Evolutionary conservation across 2,329 filamentous ascomycete species (phyloP), one percentile per base, ranked within the genome.

Genomic region (Epichloe sylvatica): DNA sequence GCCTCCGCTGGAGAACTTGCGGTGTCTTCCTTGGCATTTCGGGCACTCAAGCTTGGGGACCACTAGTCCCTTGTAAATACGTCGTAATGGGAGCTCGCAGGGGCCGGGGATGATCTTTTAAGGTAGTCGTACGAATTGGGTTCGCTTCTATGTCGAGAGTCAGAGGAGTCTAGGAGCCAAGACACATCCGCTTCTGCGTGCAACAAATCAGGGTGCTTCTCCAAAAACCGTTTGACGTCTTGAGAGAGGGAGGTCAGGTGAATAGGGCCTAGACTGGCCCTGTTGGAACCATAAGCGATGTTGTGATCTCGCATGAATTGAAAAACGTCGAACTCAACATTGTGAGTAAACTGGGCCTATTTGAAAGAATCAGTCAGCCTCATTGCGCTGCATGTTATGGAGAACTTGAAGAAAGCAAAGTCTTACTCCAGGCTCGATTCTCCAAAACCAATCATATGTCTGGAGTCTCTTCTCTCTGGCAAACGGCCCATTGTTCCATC

Each of bases 401-500:
- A 11, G 5, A 15, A 11, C 4, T 6, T 5, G 3, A 12, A 36
- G 37, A 21, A 42, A 41, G 47, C 15, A 40, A 34, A 65, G 9
- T 11, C 73, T 70, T 63, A 80, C 77, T 50, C 77, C 75, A 45
- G 78, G 77, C 56, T 81, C 76, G 11, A 81, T 70, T 54, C 73
- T 70, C 77, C 76, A 80, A 59, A 78, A 80, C 70, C 72, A 81
- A 49, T 78, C 71, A 54, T 77, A 80, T 23, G 69, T 55, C 51
- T 76, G 69, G 43, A 94, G 75, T 2, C 83, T 80, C 0, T 82
- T 78, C 63, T 94, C 86, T 49, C 82, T 77, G 63, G 87, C 88
- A 71, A 94, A 91, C 60, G 86, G 73, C 50, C 86, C 86, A 54
- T 81, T 84, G 65, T 89, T 90, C 86, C 86, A 92, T 43, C 84